phyloP scores from a whole-genome alignment of 23 red algal genomes.

The Gracilaria gracilis region DNA sequence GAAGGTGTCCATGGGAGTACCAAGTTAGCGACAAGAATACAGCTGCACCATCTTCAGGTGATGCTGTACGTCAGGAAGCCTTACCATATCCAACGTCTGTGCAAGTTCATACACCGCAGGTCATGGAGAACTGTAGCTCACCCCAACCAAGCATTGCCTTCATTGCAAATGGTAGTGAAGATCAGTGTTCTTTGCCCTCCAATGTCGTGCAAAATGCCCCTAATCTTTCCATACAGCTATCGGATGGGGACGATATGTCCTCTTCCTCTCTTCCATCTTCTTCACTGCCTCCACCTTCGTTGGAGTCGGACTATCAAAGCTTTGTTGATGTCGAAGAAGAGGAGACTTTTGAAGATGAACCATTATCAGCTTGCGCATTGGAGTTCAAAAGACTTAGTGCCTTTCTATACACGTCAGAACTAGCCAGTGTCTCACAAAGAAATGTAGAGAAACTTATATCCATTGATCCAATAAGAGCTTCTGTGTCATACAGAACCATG shows the following conservation, averaged over 20 bases:
- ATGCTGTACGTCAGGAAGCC: neutral
- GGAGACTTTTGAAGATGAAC: neutral
- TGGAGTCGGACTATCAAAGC: neutral
- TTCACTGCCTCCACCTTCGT: neutral
- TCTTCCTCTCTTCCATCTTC: neutral
- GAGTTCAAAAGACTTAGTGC: neutral
- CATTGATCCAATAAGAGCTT: neutral
- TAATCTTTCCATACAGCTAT: neutral
- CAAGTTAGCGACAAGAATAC: neutral
- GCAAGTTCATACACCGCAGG: neutral
- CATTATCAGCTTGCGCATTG: neutral
- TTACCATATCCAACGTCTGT: neutral
- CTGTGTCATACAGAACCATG: neutral
- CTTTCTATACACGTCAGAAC: neutral
- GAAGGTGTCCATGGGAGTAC: neutral
- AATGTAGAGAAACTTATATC: neutral
- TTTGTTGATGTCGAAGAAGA: neutral
- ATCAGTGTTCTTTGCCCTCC: neutral
- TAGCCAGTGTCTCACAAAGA: neutral
- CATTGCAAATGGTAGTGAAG: neutral
- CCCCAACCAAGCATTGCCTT: neutral
- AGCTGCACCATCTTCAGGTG: neutral
- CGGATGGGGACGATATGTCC: neutral
- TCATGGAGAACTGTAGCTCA: neutral
- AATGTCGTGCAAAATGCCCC: neutral